These are phyloP conservation scores for Candida yuanshanica DNA, from an alignment of 805 yeast species.

Conservation along the genomic window DNA sequence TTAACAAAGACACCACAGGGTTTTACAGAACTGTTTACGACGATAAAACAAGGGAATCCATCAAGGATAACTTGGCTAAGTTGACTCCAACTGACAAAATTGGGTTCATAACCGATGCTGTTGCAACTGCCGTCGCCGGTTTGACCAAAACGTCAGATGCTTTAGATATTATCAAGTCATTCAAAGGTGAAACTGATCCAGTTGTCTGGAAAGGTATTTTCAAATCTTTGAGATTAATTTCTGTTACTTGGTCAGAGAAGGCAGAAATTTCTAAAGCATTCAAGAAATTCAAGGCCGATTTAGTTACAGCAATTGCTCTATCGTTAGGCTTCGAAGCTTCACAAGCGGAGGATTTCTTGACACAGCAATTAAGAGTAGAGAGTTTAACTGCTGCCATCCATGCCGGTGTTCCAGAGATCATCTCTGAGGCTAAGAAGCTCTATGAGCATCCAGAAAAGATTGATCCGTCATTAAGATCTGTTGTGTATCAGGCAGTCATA, in stretches of 20 bases:
- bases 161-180: conserved; percentile 48
- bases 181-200: conserved; percentile 54
- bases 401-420: conserved; percentile 42
- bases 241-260: conserved; percentile 50
- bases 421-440: conserved; percentile 35
- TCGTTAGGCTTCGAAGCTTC: conserved; percentile 58
- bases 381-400: conserved; percentile 55
- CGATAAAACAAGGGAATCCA: conserved; percentile 53
- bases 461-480: conserved; percentile 67
- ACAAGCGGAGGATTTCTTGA: conserved; percentile 47
- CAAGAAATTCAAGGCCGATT: conserved; percentile 42
- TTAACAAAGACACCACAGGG: conserved; percentile 71
- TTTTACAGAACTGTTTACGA: conserved; percentile 69
- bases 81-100: conserved; percentile 68
- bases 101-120: conserved; percentile 71
- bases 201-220: conserved; percentile 62
- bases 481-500: conserved; percentile 56
- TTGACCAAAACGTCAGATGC: conserved; percentile 54
- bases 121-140: conserved; percentile 64
- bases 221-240: conserved; percentile 38
- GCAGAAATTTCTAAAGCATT: conserved; percentile 40
- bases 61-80: conserved; percentile 50
- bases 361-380: conserved; percentile 59
- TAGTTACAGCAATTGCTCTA: conserved; percentile 48
- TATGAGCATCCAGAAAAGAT: conserved; percentile 53